Base-by-base conservation (phyloP, 441 rosid species). In the Eruca vesicaria region DNA sequence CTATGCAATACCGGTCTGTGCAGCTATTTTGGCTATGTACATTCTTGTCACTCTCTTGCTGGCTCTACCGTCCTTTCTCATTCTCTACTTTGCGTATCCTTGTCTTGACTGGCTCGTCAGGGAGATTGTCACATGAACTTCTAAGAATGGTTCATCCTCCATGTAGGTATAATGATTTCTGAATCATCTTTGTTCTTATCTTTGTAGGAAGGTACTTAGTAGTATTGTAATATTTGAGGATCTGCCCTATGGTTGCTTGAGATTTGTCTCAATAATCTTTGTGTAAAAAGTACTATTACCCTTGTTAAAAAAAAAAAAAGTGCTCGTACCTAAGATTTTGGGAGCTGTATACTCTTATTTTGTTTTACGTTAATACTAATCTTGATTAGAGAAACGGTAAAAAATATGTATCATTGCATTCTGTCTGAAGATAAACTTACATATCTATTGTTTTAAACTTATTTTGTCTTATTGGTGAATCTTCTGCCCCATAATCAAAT, bases 101-200 rank as follows among this genome's bases (percentile, higher is more conserved):
- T 88, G 89, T 78, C 83, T 90, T 78, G 87, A 88, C 68, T 90
- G 95, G 95, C 95, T 90, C 21, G 88, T 90, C 56, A 83, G 86
- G 65, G 92, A 90, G 83, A 87, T 86, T 77, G 58, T 83, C 52
- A 84, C 88, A 11, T 95, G 82, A 90, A 8, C 16, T 29, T 57
- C 71, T 82, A 74, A 14, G 82, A 81, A 63, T 59, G 83, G 81
- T 59, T 45, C 57, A 15, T 76, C 73, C 16, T 63, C 60, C 71
- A 23, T 76, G 71, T 58, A 70, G 28, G 72, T 76, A 58, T 23
- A 32, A 56, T 35, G 23, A 58, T 62, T 43, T 7, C 2, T 21
- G 23, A 50, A 50, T 50, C 56, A 50, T 35, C 18, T 48, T n/a
- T n/a, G n/a, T n/a, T n/a, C n/a, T n/a, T n/a, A n/a, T n/a, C n/a